Base-by-base conservation (phyloP, 1,284 basidiomycete genomes). In the Trichosporon sp. region DNA sequence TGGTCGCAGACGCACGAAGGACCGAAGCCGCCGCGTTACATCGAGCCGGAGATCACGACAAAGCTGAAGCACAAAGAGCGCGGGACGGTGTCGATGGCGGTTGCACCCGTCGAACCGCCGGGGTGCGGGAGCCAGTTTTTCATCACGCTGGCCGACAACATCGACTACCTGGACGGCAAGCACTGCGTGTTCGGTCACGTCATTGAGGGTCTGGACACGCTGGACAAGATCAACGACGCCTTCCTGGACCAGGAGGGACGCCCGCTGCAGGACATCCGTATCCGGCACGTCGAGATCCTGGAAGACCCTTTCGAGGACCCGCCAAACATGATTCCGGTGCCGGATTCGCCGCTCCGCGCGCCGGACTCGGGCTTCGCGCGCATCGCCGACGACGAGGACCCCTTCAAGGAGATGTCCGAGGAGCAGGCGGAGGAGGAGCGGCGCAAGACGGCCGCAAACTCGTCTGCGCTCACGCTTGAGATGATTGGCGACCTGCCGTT, bases 401-500 rank as follows among this genome's bases (percentile, higher is more conserved):
- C 92, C 0, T 85, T 92, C 25, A 53, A 72, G 34, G 58, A 74
- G 44, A 38, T 77, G 3, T 89, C 91, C 0, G 91, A 93, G 73
- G 92, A 94, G 72, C 90, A 93, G 71, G 89, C 89, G 53, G 96
- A 96, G 75, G 87, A 87, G 18, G 85, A 88, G 62, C 88, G 91
- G 12, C 89, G 95, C 12, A 88, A 90, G 79, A 90, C 91, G 69
- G 95, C 95, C 0, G 95, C 96, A 0, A 89, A 89, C 1, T 94
- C 95, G 0, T 94, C 94, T 47, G 97, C 96, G 0, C 85, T 99
- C 38, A 99, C 97, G 1, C 88, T 99, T 64, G 97, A 99, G 82
- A 99, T 99, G 94, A 96, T 99, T 70, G 96, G 96, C 62, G 97
- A 99, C 82, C 85, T 99, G 66, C 97, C 97, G 0, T 98, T 99